Evolutionary conservation across 202 grass and related monocot genomes (phyloP).

Genomic region (Hordeum pubiflorum): DNA sequence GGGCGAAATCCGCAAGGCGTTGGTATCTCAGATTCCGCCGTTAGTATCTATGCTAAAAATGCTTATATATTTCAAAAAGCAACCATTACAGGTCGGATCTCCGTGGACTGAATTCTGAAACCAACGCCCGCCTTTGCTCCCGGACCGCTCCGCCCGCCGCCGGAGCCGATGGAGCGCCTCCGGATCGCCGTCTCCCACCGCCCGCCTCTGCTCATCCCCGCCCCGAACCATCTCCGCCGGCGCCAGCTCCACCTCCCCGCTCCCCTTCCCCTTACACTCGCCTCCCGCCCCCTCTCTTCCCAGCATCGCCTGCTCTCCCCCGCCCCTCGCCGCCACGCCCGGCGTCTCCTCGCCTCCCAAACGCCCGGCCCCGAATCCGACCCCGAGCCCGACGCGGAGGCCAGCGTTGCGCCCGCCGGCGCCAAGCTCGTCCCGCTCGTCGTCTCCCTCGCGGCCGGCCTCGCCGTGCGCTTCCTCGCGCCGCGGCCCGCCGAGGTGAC

Average conservation of each 20-base stretch:
- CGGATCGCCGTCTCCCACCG: conserved; percentile 38
- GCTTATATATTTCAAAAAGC: background rate
- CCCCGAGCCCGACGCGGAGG: background rate
- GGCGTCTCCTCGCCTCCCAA: conserved; percentile 28
- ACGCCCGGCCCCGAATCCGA: background rate
- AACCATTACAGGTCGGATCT: background rate
- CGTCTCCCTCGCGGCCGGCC: conserved; percentile 63
- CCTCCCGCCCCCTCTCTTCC: background rate
- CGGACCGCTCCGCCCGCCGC: conserved; percentile 1
- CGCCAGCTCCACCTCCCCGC: conserved; percentile 2
- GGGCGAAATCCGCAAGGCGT: too few relatives aligned
- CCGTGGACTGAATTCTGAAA: conserved; percentile 6
- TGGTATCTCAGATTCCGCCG: background rate
- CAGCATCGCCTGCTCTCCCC: background rate
- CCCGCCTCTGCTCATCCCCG: conserved; percentile 16
- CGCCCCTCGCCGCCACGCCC: conserved; percentile 7
- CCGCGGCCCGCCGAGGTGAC: conserved; percentile 57
- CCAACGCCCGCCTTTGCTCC: background rate
- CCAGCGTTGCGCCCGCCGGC: background rate
- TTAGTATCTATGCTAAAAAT: conserved; percentile 14
- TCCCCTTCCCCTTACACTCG: background rate
- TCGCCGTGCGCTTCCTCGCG: conserved; percentile 65
- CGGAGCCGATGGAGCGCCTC: conserved; percentile 44
- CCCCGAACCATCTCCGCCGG: background rate
- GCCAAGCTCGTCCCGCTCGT: conserved; percentile 56